Evolutionary conservation across 768 basidiomycete species (phyloP), one percentile per base, ranked within the genome.

Genomic region (Leccinum disarticulatum): DNA sequence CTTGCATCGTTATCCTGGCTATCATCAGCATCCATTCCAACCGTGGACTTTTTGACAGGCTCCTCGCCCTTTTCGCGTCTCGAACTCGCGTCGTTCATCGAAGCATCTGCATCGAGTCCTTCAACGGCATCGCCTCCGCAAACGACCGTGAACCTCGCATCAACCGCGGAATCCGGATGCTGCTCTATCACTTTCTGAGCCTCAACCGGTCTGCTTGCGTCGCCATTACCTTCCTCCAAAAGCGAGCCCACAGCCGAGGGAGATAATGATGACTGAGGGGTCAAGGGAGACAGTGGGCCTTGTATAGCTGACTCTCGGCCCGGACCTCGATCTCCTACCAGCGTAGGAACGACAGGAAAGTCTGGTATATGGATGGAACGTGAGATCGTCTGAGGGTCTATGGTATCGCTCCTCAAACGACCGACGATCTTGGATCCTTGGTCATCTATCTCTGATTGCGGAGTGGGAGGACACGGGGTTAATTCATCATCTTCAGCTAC

Each of bases 381-480:
- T 13, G 46, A 22, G 14, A 25, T 22, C 2, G 14, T 3, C 13
- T 4, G 25, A 25, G 28, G 2, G 3, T 52, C 27, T 6, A 10
- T 36, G 30, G n/a, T 28, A 10, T 11, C n/a, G 22, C n/a, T 35
- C 22, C 22, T 43, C 51, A n/a, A 31, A 33, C 13, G 25, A 50
- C 22, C 30, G 51, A 17, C 38, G 8, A 28, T 4, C 31, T 11
- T 19, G 6, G 28, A 35, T 7, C 51, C 66, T 6, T 5, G 35
- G 6, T 58, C 49, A 13, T 43, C 28, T 1, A 7, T 35, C 10
- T 60, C 62, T 2, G 51, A 51, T 17, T 57, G 54, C 2, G 58
- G 59, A 9, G 63, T 67, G 13, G 59, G 56, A 15, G 60, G 59
- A 56, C 54, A 11, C 1, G 61, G 54, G 10, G 51, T 46, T 10